A percentile compares a stretch with the other conserved stretches of the same genome.
Evolutionary conservation across 352 stramenopile species (phyloP).

Genomic region (Elongisporangium undulatum): DNA sequence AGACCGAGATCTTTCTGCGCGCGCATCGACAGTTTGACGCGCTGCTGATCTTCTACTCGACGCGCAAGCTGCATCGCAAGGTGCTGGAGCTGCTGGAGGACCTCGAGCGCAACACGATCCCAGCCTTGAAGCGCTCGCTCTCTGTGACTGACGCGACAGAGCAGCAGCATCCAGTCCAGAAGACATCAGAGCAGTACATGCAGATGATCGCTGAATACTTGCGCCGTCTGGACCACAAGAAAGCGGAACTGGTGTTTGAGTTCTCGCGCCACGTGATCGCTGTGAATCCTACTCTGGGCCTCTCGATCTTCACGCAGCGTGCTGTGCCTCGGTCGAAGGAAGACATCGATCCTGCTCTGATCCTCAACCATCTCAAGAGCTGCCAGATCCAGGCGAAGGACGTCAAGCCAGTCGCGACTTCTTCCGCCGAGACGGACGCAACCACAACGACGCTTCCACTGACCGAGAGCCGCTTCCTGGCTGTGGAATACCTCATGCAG

Average conservation of each 20-base stretch:
- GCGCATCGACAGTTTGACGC: conserved; percentile 55
- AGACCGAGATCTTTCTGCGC: conserved; percentile 75
- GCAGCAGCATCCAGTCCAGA: conserved; percentile 8
- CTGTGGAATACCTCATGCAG: conserved; percentile 78
- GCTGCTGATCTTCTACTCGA: conserved; percentile 66
- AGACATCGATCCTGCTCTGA: conserved; percentile 59
- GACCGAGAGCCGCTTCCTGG: conserved; percentile 55
- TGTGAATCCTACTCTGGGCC: conserved; percentile 40
- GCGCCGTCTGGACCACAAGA: conserved; percentile 50
- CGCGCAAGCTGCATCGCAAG: conserved; percentile 70
- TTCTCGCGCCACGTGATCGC: conserved; percentile 72
- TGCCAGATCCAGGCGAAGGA: conserved; percentile 23
- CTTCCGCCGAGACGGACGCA: conserved; percentile 5
- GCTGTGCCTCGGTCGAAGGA: conserved; percentile 33
- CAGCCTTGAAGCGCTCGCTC: conserved; percentile 9
- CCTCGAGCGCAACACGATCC: conserved; percentile 42
- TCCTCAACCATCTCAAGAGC: conserved; percentile 69
- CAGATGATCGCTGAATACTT: conserved; percentile 66
- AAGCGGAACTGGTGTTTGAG: conserved; percentile 72
- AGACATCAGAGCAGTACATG: conserved; percentile 47
- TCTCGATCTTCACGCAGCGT: conserved; percentile 80
- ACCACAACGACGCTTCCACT: conserved; percentile 35
- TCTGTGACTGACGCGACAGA: conserved; percentile 1
- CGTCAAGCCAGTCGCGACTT: conserved; percentile 4
- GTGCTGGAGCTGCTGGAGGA: conserved; percentile 79